Evolutionary conservation across 2,329 filamentous ascomycete species (phyloP), one percentile per base, ranked within the genome.

Genomic region (Trichoderma brevicompactum): DNA sequence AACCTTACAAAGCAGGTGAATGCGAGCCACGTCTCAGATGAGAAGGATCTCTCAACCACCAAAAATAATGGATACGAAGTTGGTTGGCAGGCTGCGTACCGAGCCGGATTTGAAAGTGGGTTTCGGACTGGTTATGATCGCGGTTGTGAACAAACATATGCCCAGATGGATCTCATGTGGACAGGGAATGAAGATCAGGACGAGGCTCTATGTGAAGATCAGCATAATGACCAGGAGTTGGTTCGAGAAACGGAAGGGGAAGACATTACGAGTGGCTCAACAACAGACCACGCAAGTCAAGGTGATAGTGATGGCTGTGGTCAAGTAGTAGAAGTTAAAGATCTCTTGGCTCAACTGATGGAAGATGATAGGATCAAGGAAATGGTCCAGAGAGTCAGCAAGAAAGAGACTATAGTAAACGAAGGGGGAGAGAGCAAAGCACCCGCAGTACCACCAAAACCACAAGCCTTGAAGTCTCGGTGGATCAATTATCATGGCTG

Each of bases 151-250:
- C 3, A 52, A 3, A 19, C 9, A 19, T 13, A 9, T 10, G 1
- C 5, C 2, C n/a, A 17, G 15, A n/a, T 9, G 9, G 28, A 34
- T 1, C 1, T 9, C 1, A 7, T 5, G 13, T 41, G 19, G 12
- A 19, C 10, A 12, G 1, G 2, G 0, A 9, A 19, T 3, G 15
- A 1, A n/a, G 12, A 15, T 0, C 10, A 34, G 2, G 3, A 12
- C 7, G 36, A 17, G 10, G 9, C 3, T 43, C 46, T 1, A 6
- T 15, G 12, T 7, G 15, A 12, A 5, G 1, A 9, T 1, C 3
- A 32, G 9, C 38, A 17, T 10, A 19, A 13, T 5, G 5, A 1
- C 1, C 5, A 19, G 1, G 34, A n/a, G n/a, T n/a, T n/a, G n/a
- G n/a, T n/a, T n/a, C n/a, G n/a, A n/a, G n/a, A n/a, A n/a, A n/a